phyloP scores from a whole-genome alignment of 352 stramenopile species.

The Globisporangium rhizosaccharum region DNA sequence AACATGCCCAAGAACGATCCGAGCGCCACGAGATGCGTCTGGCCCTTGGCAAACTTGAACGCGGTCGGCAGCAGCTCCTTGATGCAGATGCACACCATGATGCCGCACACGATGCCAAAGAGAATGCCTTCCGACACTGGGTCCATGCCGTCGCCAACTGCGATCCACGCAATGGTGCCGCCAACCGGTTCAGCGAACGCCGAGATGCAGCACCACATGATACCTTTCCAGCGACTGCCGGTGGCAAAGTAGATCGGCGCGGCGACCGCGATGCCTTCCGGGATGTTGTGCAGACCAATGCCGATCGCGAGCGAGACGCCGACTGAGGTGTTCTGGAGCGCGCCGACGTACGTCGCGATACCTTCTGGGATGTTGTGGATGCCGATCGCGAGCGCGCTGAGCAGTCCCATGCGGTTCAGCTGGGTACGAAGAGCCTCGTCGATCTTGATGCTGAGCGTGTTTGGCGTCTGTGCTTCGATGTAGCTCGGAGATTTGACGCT shows the following conservation, averaged over 20 bases:
- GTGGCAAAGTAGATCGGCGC: slow-evolving; percentile 97
- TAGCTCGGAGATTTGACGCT: slow-evolving; percentile 16
- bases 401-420: slow-evolving; percentile 61
- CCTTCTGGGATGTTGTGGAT: slow-evolving; percentile 97
- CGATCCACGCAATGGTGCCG: slow-evolving; percentile 79
- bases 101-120: slow-evolving; percentile 91
- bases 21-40: too few relatives aligned
- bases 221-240: slow-evolving; percentile 90
- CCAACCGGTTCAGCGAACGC: slow-evolving; percentile 88
- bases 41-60: too few relatives aligned
- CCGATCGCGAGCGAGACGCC: slow-evolving; percentile 73
- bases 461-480: slow-evolving; percentile 23
- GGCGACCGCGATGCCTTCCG: slow-evolving; percentile 93
- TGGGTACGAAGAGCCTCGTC: too few relatives aligned
- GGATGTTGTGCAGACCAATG: slow-evolving; percentile 97
- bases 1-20: too few relatives aligned
- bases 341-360: slow-evolving; percentile 92
- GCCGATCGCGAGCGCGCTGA: slow-evolving; percentile 91
- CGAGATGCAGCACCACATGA: slow-evolving; percentile 90
- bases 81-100: slow-evolving; percentile 91
- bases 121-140: slow-evolving; percentile 75
- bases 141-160: slow-evolving; percentile 78
- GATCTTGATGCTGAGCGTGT: too few relatives aligned
- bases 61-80: slow-evolving; percentile 92
- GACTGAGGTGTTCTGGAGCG: slow-evolving; percentile 53